Base-by-base conservation (phyloP, 306 rosid genomes). In the Astragalus membranaceus region DNA sequence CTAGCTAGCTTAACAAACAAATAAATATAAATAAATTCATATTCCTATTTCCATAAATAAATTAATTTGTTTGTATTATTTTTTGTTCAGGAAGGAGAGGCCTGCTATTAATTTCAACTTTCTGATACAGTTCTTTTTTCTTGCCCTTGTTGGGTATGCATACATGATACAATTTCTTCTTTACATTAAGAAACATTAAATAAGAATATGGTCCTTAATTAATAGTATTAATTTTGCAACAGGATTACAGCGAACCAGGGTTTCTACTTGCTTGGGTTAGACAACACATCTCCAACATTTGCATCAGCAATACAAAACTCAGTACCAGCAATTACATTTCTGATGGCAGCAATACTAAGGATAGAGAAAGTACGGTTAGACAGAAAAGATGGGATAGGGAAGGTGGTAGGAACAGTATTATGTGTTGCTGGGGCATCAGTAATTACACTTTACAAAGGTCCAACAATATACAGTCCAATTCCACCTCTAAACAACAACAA, bases 181-280 rank as follows among this genome's bases (percentile, higher is more conserved):
- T 17, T 42, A 70, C 42, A 0, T 17, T 6, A 10, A 2, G 23
- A 20, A 20, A 20, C n/a, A 56, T 14, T 50, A 9, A 48, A 50
- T 50, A 50, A 73, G 12, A 35, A 36, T 14, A 12, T 46, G 16
- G 12, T 56, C 6, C 13, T 37, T 29, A 47, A 14, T 39, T 14
- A 55, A 29, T 54, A 73, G 10, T 35, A 53, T 16, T 11, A 63
- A 61, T 4, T 37, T 50, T 39, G 58, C 26, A 64, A 54, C 82
- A 94, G 99, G 77, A 91, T 94, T 7, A 94, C 99, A 36, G 97
- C 99, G 10, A 94, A 94, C 80, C 99, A 94, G 77, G 99, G 97
- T 33, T 94, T 91, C 81, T 94, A 94, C 87, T 87, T 94, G 86
- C 89, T 94, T 75, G 99, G 99, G 1, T 80, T 94, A 74, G 99